Percentiles rank a stretch among this genome's conserved stretches.
phyloP scores from a whole-genome alignment of 2,329 filamentous ascomycete genomes.

The Lecanosticta acicola region DNA sequence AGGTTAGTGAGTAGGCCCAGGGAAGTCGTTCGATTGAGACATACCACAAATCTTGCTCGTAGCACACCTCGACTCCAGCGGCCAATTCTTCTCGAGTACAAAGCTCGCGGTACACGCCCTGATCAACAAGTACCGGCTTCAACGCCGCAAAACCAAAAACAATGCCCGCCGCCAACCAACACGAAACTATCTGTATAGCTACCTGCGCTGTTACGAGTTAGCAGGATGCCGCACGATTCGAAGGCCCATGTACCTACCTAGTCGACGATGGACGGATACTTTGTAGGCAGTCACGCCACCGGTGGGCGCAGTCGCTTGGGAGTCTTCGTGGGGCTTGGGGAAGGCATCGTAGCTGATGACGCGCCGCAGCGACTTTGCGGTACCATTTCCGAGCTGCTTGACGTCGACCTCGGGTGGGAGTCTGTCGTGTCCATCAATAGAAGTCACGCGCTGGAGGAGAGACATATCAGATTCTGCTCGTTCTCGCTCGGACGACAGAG shows the following conservation, averaged over 20 bases:
- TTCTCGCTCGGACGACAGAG: background rate
- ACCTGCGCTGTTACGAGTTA: slow-evolving; percentile 57
- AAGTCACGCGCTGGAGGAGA: slow-evolving; percentile 48
- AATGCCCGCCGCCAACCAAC: slow-evolving; percentile 69
- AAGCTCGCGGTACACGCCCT: slow-evolving; percentile 62
- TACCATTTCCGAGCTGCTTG: slow-evolving; percentile 19
- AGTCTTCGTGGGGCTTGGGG: slow-evolving; percentile 34
- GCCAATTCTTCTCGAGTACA: slow-evolving; percentile 53
- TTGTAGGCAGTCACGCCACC: slow-evolving; percentile 47
- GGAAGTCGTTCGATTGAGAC: background rate
- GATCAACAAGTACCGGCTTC: slow-evolving; percentile 69
- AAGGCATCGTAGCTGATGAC: slow-evolving; percentile 47
- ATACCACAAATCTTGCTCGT: slow-evolving; percentile 50
- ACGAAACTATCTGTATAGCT: slow-evolving; percentile 61
- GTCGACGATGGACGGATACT: slow-evolving; percentile 36
- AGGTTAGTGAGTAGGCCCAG: slow-evolving; percentile 3
- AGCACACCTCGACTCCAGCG: slow-evolving; percentile 48
- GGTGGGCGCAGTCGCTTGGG: slow-evolving; percentile 34
- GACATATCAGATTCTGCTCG: slow-evolving; percentile 37
- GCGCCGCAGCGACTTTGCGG: slow-evolving; percentile 31
- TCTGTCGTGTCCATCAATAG: slow-evolving; percentile 46
- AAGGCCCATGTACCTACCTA: slow-evolving; percentile 24
- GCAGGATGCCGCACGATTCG: background rate
- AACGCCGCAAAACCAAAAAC: slow-evolving; percentile 81
- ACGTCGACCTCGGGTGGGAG: slow-evolving; percentile 27